Evolutionary conservation across 495 filamentous ascomycete species (phyloP).

Genomic region (Daldinia decipiens): DNA sequence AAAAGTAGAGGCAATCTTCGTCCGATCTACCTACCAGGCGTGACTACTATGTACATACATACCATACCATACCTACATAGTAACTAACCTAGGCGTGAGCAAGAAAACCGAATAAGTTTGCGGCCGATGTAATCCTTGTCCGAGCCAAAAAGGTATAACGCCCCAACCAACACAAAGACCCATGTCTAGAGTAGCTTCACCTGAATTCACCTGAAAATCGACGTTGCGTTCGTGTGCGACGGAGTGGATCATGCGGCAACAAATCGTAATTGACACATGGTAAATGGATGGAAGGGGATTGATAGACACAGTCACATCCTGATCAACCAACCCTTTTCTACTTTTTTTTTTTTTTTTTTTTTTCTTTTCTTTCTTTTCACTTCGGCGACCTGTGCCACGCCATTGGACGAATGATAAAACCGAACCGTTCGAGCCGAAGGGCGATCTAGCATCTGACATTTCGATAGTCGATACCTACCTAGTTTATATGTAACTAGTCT

Average conservation of each 20-base stretch:
- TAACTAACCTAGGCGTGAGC: too few relatives aligned
- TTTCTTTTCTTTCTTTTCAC: not conserved
- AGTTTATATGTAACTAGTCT: too few relatives aligned
- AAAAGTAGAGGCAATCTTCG: conserved; percentile 28
- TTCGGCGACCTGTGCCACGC: conserved; percentile 43
- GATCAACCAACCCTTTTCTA: conserved; percentile 14
- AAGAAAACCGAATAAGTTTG: conserved; percentile 3
- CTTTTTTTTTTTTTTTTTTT: not conserved
- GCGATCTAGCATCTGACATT: conserved; percentile 44
- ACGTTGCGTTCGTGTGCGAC: conserved; percentile 38
- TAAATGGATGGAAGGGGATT: conserved; percentile 21
- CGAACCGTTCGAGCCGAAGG: conserved; percentile 37
- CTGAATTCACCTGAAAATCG: conserved; percentile 47
- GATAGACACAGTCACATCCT: conserved; percentile 29
- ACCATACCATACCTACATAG: too few relatives aligned
- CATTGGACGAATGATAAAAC: conserved; percentile 45
- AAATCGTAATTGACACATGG: conserved; percentile 18
- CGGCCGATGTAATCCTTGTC: not conserved
- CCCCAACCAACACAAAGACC: conserved; percentile 19
- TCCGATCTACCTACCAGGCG: too few relatives aligned
- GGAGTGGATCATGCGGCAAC: conserved; percentile 39
- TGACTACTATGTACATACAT: too few relatives aligned
- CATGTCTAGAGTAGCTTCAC: conserved; percentile 43
- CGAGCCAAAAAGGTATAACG: conserved; percentile 6
- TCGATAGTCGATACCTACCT: conserved; percentile 39